Percentiles rank a stretch among this genome's conserved stretches.
Evolutionary conservation across 2,329 filamentous ascomycete genomes (phyloP).

Genomic region (Phialocephala subalpina): DNA sequence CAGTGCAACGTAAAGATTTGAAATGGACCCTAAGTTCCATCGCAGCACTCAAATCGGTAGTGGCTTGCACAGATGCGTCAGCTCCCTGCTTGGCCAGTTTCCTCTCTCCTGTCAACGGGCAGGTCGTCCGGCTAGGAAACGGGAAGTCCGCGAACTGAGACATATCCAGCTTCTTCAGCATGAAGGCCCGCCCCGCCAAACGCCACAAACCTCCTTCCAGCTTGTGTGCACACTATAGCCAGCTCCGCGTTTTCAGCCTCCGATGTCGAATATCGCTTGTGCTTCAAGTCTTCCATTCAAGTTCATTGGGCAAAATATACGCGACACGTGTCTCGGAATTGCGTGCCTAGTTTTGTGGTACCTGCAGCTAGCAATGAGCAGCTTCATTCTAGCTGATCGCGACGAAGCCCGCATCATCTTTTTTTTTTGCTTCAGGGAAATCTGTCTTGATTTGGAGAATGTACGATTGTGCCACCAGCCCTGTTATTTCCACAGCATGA

Average conservation of each 20-base stretch:
- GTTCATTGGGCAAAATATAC: background rate
- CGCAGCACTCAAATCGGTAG: no score
- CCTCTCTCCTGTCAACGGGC: no score
- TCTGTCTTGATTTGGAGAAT: background rate
- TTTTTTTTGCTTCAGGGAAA: background rate
- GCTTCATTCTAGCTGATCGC: no score
- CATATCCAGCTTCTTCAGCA: no score
- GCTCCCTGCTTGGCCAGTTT: no score
- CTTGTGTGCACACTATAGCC: background rate
- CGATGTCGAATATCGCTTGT: background rate
- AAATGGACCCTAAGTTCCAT: no score
- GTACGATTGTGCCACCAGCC: background rate
- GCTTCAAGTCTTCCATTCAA: background rate
- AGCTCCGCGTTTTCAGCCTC: background rate
- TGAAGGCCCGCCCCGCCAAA: background rate
- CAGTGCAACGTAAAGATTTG: no score
- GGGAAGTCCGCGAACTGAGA: no score
- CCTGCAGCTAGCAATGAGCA: background rate
- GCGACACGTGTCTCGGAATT: background rate
- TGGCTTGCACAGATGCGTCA: no score
- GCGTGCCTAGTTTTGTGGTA: background rate
- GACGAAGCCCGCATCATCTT: background rate
- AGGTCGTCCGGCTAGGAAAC: no score
- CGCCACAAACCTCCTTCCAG: background rate
- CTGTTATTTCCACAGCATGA: background rate